Evolutionary conservation across 805 yeast species (phyloP).

Genomic region (Lipomyces yamanashiensis): DNA sequence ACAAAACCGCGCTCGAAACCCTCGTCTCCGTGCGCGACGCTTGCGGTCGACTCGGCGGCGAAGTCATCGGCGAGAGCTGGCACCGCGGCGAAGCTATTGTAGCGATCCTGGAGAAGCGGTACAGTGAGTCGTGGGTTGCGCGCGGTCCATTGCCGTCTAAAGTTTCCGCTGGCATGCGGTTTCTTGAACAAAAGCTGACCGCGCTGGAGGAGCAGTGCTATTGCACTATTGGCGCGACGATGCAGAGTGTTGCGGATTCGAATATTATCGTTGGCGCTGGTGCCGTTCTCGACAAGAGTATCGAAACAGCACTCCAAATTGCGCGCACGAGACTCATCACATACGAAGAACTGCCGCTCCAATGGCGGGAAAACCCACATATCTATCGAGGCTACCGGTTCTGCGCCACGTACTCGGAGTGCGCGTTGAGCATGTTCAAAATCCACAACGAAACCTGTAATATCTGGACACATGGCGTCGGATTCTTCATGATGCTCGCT

Average conservation of each 20-base stretch:
- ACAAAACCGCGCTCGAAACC: slow-evolving; percentile 41
- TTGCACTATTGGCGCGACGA: slow-evolving; percentile 27
- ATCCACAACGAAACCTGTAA: slow-evolving; percentile 88
- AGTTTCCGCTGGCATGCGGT: slow-evolving; percentile 42
- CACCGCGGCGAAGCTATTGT: slow-evolving; percentile 45
- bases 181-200: slow-evolving; percentile 44
- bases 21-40: slow-evolving; percentile 41
- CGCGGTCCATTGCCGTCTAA: slow-evolving; percentile 36
- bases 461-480: slow-evolving; percentile 89
- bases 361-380: slow-evolving; percentile 91
- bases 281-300: slow-evolving; percentile 21
- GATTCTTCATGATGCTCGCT: slow-evolving; percentile 63
- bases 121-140: slow-evolving; percentile 29
- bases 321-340: slow-evolving; percentile 57
- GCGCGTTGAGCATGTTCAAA: slow-evolving; percentile 62
- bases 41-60: slow-evolving; percentile 37
- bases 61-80: slow-evolving; percentile 44
- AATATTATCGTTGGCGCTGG: slow-evolving; percentile 1
- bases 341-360: slow-evolving; percentile 85
- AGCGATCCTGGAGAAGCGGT: slow-evolving; percentile 40
- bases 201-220: slow-evolving; percentile 44
- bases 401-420: slow-evolving; percentile 62
- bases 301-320: slow-evolving; percentile 37
- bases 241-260: slow-evolving; percentile 8
- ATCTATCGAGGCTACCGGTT: slow-evolving; percentile 86